Evolutionary conservation across 257 asterid genomes (phyloP).

Genomic region (Prunella vulgaris): DNA sequence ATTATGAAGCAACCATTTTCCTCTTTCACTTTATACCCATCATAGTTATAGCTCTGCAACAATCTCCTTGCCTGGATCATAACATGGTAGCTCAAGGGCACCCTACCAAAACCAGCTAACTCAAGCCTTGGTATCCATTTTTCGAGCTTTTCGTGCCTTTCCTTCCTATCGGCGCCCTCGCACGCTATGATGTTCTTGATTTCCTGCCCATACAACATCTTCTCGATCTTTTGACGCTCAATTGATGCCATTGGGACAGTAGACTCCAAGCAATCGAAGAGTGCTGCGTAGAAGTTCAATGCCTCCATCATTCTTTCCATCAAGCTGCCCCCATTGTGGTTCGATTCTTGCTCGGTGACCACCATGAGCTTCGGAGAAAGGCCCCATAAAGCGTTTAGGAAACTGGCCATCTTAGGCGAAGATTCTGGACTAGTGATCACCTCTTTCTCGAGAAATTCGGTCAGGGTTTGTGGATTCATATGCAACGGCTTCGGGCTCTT

Average conservation of each 20-base stretch:
- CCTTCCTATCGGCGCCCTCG: slow-evolving; percentile 60
- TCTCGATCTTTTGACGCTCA: slow-evolving; percentile 62
- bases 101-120: slow-evolving; percentile 52
- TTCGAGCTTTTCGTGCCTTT: slow-evolving; percentile 66
- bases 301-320: slow-evolving; percentile 65
- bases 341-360: slow-evolving; percentile 69
- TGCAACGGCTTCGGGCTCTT: slow-evolving; percentile 31
- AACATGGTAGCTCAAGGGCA: slow-evolving; percentile 48
- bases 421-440: slow-evolving; percentile 39
- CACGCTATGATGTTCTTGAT: slow-evolving; percentile 64
- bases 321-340: slow-evolving; percentile 43
- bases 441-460: slow-evolving; percentile 56
- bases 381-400: slow-evolving; percentile 41
- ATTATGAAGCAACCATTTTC: slow-evolving; percentile 58
- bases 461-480: slow-evolving; percentile 35
- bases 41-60: slow-evolving; percentile 48
- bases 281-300: slow-evolving; percentile 54
- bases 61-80: slow-evolving; percentile 60
- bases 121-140: slow-evolving; percentile 64
- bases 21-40: slow-evolving; percentile 51
- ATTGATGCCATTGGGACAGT: slow-evolving; percentile 39
- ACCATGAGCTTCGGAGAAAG: slow-evolving; percentile 67
- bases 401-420: slow-evolving; percentile 35
- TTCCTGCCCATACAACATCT: slow-evolving; percentile 58
- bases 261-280: slow-evolving; percentile 74